Base-by-base conservation (phyloP, 2,329 filamentous ascomycete genomes). In the Emydomyces testavorans region DNA sequence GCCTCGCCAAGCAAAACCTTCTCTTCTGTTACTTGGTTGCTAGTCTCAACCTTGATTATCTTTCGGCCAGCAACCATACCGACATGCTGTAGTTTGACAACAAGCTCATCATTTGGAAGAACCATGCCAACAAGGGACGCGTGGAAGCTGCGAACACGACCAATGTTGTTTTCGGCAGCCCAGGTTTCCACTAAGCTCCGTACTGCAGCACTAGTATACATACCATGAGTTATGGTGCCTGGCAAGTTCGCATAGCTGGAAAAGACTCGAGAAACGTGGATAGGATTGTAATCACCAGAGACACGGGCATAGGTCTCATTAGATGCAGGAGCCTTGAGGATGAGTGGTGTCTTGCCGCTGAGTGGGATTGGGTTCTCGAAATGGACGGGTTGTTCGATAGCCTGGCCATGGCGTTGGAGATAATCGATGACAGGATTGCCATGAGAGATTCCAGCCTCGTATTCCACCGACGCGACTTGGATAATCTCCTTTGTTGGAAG, bases 41-140 rank as follows among this genome's bases (percentile, higher is more conserved):
- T 87, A 46, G 87, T 89, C 70, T 96, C 92, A 43, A 98, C 87
- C 74, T 94, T 96, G 76, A 98, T 92, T 69, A 96, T 96, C 79
- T 96, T 98, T 67, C 92, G 89, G 62, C 92, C 92, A 60, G 86
- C 83, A 52, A 98, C 85, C 92, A 98, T 98, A 61, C 90, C 92
- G 26, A 93, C 83, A 63, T 98, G 92, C 72, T 95, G 86, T 45
- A 98, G 78, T 71, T 88, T 94, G 60, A 98, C 90, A 55, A 93
- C 80, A 54, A 98, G 84, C 53, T 90, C 84, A 62, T 98, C 93
- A 58, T 96, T 94, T 47, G 92, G 92, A 52, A 98, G 75, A 8
- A 98, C 93, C 92, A 98, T 98, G 56, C 92, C 92, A n/a, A 94
- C 89, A 42, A 98, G 77, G 18, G 84, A 90, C 53, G 89, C 92